Percentiles rank a stretch among this genome's conserved stretches.
Evolutionary conservation across 1,284 basidiomycete genomes (phyloP).

Genomic region (Moesziomyces globuligerus): DNA sequence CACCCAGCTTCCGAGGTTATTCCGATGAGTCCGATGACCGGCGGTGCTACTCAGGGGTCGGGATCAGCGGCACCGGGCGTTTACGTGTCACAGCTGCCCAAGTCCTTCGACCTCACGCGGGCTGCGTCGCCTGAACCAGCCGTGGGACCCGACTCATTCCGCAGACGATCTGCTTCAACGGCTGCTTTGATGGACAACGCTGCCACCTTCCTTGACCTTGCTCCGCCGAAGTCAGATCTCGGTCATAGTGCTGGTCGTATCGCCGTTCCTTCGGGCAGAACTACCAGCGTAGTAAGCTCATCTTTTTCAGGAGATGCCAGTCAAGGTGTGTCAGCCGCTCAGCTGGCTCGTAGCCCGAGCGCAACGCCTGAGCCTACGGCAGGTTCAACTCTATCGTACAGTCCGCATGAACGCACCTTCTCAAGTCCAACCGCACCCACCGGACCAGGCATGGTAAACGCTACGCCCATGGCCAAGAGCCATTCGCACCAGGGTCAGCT

Average conservation of each 20-base stretch:
- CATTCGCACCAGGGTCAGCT: constrained; percentile 21
- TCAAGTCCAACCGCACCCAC: constrained; percentile 13
- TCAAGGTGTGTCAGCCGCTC: neutral
- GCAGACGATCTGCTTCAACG: constrained; percentile 40
- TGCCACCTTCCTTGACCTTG: constrained; percentile 23
- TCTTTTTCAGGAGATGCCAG: neutral
- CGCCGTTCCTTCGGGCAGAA: neutral
- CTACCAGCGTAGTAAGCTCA: constrained; percentile 7
- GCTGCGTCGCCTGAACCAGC: constrained; percentile 3
- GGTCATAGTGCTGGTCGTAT: too few species aligned
- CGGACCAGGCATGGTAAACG: neutral
- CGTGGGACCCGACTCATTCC: constrained; percentile 20
- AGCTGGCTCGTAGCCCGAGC: constrained; percentile 7
- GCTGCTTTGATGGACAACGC: constrained; percentile 44
- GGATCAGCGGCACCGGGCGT: neutral
- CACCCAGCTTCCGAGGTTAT: neutral
- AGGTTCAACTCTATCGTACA: too few species aligned
- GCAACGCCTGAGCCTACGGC: neutral
- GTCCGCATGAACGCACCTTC: constrained; percentile 22
- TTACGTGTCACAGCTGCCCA: constrained; percentile 1
- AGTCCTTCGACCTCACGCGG: constrained; percentile 22
- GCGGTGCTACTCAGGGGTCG: neutral
- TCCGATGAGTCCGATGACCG: constrained; percentile 6
- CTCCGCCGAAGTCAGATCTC: neutral
- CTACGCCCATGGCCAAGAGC: constrained; percentile 24